These are phyloP conservation scores for Auricularia sp. DNA, from an alignment of 768 basidiomycete genomes.

Conservation along the genomic window DNA sequence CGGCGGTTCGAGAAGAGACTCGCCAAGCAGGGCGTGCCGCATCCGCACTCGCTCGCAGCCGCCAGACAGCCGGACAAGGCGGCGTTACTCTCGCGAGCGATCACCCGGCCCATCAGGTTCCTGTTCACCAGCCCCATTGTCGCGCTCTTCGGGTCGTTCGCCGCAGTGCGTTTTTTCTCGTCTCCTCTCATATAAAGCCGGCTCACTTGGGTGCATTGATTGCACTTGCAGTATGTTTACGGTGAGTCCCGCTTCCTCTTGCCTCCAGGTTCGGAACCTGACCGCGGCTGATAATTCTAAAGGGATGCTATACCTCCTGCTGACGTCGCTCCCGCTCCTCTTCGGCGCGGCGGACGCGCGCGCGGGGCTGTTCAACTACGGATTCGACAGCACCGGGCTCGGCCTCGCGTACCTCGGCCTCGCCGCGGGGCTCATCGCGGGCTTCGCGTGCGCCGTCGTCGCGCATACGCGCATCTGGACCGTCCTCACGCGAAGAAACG, in stretches of 20 bases:
- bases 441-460: neutral
- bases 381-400: neutral
- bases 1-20: neutral
- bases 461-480: slow-evolving; percentile 1
- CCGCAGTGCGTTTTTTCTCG: slow-evolving; percentile 1
- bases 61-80: neutral
- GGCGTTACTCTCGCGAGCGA: slow-evolving; percentile 1
- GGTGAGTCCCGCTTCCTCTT: neutral
- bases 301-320: slow-evolving; percentile 2
- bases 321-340: slow-evolving; percentile 3
- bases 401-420: slow-evolving; percentile 1
- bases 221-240: slow-evolving; percentile 2
- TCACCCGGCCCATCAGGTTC: slow-evolving; percentile 6
- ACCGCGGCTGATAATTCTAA: no score
- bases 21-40: neutral
- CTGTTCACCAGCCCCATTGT: slow-evolving; percentile 4
- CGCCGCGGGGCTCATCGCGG: neutral
- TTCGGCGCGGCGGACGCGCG: slow-evolving; percentile 1
- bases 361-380: slow-evolving; percentile 5
- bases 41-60: neutral
- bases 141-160: slow-evolving; percentile 1
- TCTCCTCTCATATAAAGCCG: neutral
- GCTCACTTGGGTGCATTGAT: no score
- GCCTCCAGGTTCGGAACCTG: no score
- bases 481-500: slow-evolving; percentile 2